Evolutionary conservation across 1,284 basidiomycete genomes (phyloP).

Genomic region (Ceratobasidium sp.): DNA sequence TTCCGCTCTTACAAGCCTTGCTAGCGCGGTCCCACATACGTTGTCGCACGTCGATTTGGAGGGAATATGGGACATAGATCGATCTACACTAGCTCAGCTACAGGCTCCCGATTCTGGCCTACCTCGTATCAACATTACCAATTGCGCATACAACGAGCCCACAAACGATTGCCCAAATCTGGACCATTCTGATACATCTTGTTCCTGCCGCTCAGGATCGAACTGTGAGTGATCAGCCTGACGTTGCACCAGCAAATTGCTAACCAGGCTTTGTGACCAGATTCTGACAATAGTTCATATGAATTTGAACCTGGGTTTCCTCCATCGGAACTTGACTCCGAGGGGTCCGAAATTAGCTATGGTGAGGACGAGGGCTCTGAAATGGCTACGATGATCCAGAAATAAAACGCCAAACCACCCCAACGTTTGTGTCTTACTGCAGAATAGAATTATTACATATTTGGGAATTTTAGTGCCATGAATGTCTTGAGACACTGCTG

Average conservation of each 20-base stretch:
- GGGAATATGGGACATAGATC: background rate
- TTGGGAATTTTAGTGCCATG: no score
- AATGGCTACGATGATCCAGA: background rate
- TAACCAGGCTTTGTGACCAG: background rate
- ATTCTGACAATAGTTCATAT: background rate
- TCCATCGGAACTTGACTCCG: background rate
- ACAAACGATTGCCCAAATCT: background rate
- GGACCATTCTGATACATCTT: no score
- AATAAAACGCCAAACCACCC: background rate
- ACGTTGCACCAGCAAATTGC: background rate
- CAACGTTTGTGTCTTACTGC: no score
- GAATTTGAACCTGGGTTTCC: background rate
- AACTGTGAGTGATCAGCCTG: background rate
- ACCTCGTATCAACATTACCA: background rate
- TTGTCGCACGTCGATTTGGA: background rate
- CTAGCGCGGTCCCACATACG: background rate
- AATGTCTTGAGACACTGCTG: no score
- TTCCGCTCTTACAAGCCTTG: background rate
- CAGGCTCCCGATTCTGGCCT: background rate
- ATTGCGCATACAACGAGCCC: background rate
- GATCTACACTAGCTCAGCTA: background rate
- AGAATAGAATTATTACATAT: no score
- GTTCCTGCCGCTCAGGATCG: background rate
- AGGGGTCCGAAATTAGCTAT: slow-evolving; percentile 5
- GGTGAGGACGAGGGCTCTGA: background rate